Evolutionary conservation across 176 grass and related monocot species (phyloP).

Genomic region (Carex littledalei): DNA sequence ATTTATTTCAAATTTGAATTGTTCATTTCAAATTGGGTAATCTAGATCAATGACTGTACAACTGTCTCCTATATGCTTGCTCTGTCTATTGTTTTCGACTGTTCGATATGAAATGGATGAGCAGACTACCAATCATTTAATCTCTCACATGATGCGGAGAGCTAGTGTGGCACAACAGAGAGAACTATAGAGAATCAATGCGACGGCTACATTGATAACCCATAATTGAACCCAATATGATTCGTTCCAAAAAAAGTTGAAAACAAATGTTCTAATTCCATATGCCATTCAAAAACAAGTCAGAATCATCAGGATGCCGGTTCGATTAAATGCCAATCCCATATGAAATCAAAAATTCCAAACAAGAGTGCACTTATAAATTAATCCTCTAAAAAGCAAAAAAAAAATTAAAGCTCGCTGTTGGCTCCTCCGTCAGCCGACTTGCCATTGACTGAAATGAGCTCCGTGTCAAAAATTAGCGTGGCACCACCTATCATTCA

Average conservation of each 20-base stretch:
- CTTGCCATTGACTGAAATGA: conserved; percentile 74
- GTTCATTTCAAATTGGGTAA: not conserved
- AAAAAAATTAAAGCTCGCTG: conserved; percentile 43
- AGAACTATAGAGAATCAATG: not conserved
- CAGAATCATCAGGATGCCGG: not conserved
- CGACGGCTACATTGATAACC: not conserved
- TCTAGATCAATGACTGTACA: not conserved
- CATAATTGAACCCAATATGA: too few species aligned
- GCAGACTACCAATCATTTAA: too few species aligned
- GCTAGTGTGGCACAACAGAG: not conserved
- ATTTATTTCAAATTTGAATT: not conserved
- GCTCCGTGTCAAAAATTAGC: conserved; percentile 80
- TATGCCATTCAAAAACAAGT: not conserved
- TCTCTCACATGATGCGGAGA: not conserved
- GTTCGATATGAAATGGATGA: not conserved
- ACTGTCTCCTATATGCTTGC: not conserved
- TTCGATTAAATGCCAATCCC: not conserved
- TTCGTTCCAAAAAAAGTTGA: not conserved
- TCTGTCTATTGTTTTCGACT: not conserved
- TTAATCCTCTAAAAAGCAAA: not conserved
- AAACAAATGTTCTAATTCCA: not conserved
- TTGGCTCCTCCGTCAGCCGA: conserved; percentile 19
- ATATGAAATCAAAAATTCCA: not conserved
- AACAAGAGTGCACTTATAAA: not conserved
- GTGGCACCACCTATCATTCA: conserved; percentile 60